These are phyloP conservation scores for Dendrothele bispora DNA, from an alignment of 768 basidiomycete genomes.

Conservation along the genomic window DNA sequence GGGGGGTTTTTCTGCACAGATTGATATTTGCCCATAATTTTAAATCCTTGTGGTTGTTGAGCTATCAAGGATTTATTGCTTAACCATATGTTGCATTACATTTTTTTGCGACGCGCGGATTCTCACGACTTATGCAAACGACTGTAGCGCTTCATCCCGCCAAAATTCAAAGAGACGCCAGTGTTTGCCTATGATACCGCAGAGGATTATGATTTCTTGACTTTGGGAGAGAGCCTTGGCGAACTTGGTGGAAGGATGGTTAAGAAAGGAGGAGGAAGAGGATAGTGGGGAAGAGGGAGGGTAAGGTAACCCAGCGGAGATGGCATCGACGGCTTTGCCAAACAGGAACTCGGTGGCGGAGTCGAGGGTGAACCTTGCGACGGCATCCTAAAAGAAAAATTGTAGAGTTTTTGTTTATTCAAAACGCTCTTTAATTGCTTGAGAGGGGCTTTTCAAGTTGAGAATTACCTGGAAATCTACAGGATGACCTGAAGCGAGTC, in stretches of 20 bases:
- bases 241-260: no score
- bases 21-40: no score
- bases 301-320: constrained; percentile 47
- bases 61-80: no score
- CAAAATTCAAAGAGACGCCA: constrained; percentile 58
- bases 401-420: neutral
- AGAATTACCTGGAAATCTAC: constrained; percentile 63
- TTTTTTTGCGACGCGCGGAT: no score
- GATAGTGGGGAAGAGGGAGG: constrained; percentile 31
- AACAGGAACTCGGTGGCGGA: constrained; percentile 60
- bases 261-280: constrained; percentile 30
- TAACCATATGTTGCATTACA: no score
- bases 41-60: no score
- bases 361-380: constrained; percentile 58
- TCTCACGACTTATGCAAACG: no score
- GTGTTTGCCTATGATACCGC: constrained; percentile 37
- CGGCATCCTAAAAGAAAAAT: constrained; percentile 38
- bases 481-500: constrained; percentile 45
- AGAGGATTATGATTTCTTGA: constrained; percentile 38
- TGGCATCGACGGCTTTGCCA: constrained; percentile 43
- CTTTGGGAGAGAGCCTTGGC: constrained; percentile 48
- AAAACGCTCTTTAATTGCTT: no score
- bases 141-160: constrained; percentile 42
- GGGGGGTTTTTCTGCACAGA: no score
- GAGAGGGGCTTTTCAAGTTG: no score